Percentiles rank a stretch among this genome's conserved stretches.
Evolutionary conservation across 495 filamentous ascomycete genomes (phyloP).

Genomic region (Trichoderma orchidacearum): DNA sequence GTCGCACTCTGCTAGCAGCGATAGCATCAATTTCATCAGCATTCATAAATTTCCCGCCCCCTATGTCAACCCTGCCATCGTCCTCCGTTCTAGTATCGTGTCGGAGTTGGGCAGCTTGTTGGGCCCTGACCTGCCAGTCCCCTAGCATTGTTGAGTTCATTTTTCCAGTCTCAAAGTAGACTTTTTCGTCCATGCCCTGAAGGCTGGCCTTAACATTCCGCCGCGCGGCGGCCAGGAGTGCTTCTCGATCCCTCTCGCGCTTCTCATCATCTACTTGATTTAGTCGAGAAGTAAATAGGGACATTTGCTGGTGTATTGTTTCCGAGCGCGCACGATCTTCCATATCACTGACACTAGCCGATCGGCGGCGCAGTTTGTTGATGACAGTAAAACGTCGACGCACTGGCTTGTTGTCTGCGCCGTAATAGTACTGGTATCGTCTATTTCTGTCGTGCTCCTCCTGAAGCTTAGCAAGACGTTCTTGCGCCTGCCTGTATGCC

Average conservation of each 20-base stretch:
- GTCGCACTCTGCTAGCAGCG: slow-evolving; percentile 68
- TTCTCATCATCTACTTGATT: slow-evolving; percentile 62
- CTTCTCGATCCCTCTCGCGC: slow-evolving; percentile 54
- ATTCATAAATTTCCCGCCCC: slow-evolving; percentile 67
- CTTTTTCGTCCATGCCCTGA: slow-evolving; percentile 63
- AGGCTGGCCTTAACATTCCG: slow-evolving; percentile 71
- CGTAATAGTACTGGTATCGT: slow-evolving; percentile 62
- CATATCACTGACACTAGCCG: slow-evolving; percentile 54
- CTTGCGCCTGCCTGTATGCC: slow-evolving; percentile 69
- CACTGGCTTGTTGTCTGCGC: slow-evolving; percentile 25
- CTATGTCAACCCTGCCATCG: slow-evolving; percentile 61
- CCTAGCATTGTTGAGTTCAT: slow-evolving; percentile 52
- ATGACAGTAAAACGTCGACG: slow-evolving; percentile 41
- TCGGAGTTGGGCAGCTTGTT: slow-evolving; percentile 50
- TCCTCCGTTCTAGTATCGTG: slow-evolving; percentile 40
- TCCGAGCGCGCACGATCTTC: slow-evolving; percentile 56
- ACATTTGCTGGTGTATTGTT: slow-evolving; percentile 70
- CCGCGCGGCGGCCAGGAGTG: slow-evolving; percentile 65
- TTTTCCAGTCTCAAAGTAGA: slow-evolving; percentile 66
- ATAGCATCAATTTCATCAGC: slow-evolving; percentile 68
- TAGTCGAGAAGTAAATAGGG: slow-evolving; percentile 52
- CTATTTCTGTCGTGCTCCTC: slow-evolving; percentile 46
- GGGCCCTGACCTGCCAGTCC: slow-evolving; percentile 69
- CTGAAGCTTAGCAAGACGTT: slow-evolving; percentile 67
- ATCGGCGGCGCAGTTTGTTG: slow-evolving; percentile 44